Evolutionary conservation across 2,329 filamentous ascomycete species (phyloP).

Genomic region (Botryotinia globosa): DNA sequence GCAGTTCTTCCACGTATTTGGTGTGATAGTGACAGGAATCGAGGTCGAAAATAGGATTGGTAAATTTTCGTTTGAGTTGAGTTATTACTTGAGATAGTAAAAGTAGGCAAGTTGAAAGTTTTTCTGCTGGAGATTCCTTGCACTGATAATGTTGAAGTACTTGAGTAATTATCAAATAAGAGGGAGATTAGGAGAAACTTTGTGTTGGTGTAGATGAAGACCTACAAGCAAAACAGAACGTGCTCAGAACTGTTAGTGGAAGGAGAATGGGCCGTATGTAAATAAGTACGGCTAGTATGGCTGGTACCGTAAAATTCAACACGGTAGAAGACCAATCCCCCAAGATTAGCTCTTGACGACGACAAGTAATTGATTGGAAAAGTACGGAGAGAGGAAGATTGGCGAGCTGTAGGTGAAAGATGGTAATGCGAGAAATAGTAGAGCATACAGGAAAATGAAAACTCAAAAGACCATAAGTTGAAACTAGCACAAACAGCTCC

Average conservation of each 20-base stretch:
- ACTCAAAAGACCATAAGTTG: neutral
- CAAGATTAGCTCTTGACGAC: neutral
- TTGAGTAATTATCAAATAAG: neutral
- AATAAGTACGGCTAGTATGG: neutral
- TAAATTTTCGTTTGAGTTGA: neutral
- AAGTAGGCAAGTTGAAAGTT: neutral
- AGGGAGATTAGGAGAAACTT: neutral
- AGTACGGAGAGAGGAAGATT: neutral
- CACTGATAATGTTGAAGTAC: neutral
- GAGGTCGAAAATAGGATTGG: neutral
- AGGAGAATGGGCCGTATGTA: neutral
- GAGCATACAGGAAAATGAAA: neutral
- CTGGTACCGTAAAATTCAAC: neutral
- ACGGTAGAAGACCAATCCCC: neutral
- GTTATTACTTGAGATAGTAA: neutral
- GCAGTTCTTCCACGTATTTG: neutral
- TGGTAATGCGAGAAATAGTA: neutral
- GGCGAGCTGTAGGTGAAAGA: neutral
- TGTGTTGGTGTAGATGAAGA: neutral
- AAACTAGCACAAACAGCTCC: neutral
- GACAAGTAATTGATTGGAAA: neutral
- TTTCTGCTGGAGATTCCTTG: neutral
- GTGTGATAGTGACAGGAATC: neutral
- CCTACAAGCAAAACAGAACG: neutral
- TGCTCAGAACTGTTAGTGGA: neutral